These are phyloP conservation scores for Chloris gayana DNA, from an alignment of 176 grass and related monocot species.

Conservation along the genomic window DNA sequence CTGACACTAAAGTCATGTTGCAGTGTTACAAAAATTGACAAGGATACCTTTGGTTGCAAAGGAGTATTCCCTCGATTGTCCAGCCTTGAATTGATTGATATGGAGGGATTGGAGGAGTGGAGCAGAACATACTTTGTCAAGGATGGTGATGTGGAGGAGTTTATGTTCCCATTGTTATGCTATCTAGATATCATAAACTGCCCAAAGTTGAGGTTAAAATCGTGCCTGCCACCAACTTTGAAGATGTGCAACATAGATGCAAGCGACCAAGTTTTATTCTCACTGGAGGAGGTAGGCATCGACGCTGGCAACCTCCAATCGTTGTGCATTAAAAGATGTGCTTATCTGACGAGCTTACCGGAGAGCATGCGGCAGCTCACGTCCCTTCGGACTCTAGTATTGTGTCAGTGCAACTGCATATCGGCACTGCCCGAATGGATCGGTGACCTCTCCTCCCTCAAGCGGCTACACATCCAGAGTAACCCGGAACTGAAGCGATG, in stretches of 20 bases:
- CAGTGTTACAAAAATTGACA: not conserved
- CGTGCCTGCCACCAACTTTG: not conserved
- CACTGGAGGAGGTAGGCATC: not conserved
- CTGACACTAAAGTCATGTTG: rapidly evolving
- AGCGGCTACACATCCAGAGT: rapidly evolving
- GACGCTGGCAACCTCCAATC: not conserved
- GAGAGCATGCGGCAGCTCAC: not conserved
- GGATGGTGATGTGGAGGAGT: not conserved
- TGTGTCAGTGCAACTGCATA: rapidly evolving
- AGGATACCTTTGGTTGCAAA: not conserved
- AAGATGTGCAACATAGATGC: rapidly evolving
- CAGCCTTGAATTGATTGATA: rapidly evolving
- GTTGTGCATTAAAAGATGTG: rapidly evolving
- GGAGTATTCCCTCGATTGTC: not conserved
- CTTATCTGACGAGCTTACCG: not conserved
- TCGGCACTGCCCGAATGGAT: not conserved
- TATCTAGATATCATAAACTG: rapidly evolving
- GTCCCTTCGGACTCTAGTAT: not conserved
- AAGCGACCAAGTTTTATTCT: not conserved
- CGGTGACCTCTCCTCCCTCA: not conserved
- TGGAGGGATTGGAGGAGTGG: not conserved
- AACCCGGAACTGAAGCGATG: not conserved
- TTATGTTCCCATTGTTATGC: not conserved
- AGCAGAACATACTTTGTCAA: not conserved
- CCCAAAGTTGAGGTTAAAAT: not conserved